Conservation (phyloP, 2,329 filamentous ascomycete species). For the Apiospora aurea region DNA sequence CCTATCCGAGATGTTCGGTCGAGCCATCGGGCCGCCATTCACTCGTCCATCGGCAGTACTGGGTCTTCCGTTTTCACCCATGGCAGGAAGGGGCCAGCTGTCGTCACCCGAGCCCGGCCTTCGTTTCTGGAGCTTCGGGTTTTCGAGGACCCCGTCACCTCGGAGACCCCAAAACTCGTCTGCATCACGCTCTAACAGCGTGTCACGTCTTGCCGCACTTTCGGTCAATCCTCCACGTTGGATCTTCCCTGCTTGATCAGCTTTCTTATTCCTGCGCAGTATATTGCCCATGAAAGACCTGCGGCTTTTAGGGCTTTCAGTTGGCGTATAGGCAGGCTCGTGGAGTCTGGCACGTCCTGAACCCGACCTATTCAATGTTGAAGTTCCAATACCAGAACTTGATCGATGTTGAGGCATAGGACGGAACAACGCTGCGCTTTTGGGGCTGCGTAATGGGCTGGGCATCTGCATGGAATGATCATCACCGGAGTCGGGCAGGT, state of each 20-base stretch:
- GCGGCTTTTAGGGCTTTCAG: slow-evolving; percentile 45
- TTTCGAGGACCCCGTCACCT: slow-evolving; percentile 40
- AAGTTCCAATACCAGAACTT: slow-evolving; percentile 39
- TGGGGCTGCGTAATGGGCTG: slow-evolving; percentile 37
- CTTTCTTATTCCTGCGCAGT: slow-evolving; percentile 69
- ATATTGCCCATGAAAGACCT: slow-evolving; percentile 63
- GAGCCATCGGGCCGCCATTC: slow-evolving; percentile 27
- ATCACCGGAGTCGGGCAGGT: slow-evolving; percentile 67
- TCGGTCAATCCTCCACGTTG: slow-evolving; percentile 60
- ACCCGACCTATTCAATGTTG: slow-evolving; percentile 36
- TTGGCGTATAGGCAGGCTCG: slow-evolving; percentile 29
- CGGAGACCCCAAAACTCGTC: slow-evolving; percentile 58
- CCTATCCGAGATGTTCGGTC: slow-evolving; percentile 32
- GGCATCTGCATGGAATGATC: slow-evolving; percentile 46
- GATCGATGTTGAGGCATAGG: slow-evolving; percentile 30
- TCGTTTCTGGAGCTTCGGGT: slow-evolving; percentile 56
- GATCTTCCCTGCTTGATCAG: slow-evolving; percentile 57
- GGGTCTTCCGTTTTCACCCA: slow-evolving; percentile 37
- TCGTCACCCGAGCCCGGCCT: slow-evolving; percentile 46
- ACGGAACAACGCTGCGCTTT: slow-evolving; percentile 33
- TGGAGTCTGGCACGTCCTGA: slow-evolving; percentile 40
- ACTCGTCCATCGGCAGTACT: slow-evolving; percentile 42
- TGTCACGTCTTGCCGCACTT: slow-evolving; percentile 68
- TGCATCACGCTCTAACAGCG: slow-evolving; percentile 64
- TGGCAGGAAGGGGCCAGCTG: slow-evolving; percentile 57